Evolutionary conservation across 2,329 filamentous ascomycete species (phyloP).

Genomic region (Nemania diffusa): DNA sequence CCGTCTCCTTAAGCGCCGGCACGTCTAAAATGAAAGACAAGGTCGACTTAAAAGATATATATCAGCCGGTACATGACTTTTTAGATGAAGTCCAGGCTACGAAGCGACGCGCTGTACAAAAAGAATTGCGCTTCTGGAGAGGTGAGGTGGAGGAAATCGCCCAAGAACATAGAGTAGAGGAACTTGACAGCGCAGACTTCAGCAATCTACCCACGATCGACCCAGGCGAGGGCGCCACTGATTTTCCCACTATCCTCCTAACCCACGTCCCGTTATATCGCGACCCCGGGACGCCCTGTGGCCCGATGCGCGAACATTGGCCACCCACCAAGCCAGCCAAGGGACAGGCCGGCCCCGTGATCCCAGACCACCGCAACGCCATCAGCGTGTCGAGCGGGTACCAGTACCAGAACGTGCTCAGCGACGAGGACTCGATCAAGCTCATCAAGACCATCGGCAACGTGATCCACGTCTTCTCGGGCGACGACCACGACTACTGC

Average conservation of each 20-base stretch:
- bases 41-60: constrained; percentile 71
- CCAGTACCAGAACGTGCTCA: constrained; percentile 96
- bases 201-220: constrained; percentile 54
- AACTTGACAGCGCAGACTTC: constrained; percentile 61
- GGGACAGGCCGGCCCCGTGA: constrained; percentile 63
- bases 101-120: constrained; percentile 74
- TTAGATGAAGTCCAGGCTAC: constrained; percentile 71
- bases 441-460: constrained; percentile 83
- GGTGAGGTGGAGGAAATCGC: constrained; percentile 66
- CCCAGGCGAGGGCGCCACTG: constrained; percentile 58
- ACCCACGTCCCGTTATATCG: constrained; percentile 93
- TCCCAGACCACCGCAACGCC: constrained; percentile 77
- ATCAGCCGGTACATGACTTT: constrained; percentile 80
- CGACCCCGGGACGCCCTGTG: constrained; percentile 84
- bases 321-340: constrained; percentile 73
- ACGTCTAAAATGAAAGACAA: constrained; percentile 62
- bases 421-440: constrained; percentile 76
- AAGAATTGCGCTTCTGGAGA: constrained; percentile 73
- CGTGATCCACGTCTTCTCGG: constrained; percentile 87
- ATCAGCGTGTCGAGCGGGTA: constrained; percentile 83
- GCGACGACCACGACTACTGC: constrained; percentile 98
- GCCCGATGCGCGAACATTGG: constrained; percentile 84
- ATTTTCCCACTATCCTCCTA: constrained; percentile 88
- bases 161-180: constrained; percentile 70
- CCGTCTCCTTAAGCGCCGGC: constrained; percentile 83